phyloP scores from a whole-genome alignment of 1,284 basidiomycete genomes.

The Cutaneotrichosporon spelunceum region DNA sequence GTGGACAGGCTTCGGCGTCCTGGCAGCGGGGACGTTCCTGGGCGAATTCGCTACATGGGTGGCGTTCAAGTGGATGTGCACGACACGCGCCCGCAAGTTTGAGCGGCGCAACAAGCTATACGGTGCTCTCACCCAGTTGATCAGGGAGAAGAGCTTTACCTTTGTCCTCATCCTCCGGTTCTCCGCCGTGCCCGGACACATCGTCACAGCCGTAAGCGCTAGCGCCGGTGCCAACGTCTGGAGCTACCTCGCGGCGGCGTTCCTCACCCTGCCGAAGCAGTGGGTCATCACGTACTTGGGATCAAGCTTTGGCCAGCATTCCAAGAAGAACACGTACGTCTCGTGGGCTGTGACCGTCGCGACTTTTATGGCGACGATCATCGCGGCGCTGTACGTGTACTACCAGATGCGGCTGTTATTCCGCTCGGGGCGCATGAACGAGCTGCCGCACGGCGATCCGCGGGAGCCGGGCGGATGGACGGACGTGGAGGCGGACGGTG shows the following conservation, averaged over 20 bases:
- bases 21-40: slow-evolving; percentile 46
- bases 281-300: slow-evolving; percentile 46
- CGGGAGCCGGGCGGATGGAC: slow-evolving; percentile 11
- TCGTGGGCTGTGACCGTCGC: slow-evolving; percentile 34
- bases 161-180: slow-evolving; percentile 47
- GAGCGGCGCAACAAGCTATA: slow-evolving; percentile 47
- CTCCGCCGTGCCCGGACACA: slow-evolving; percentile 47
- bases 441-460: slow-evolving; percentile 21
- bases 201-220: slow-evolving; percentile 46
- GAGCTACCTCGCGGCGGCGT: slow-evolving; percentile 44
- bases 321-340: slow-evolving; percentile 39
- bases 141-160: slow-evolving; percentile 48
- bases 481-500: slow-evolving; percentile 12
- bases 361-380: slow-evolving; percentile 42
- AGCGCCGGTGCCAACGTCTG: slow-evolving; percentile 46
- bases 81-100: slow-evolving; percentile 41
- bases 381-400: slow-evolving; percentile 48
- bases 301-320: slow-evolving; percentile 37
- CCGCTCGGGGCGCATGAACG: slow-evolving; percentile 22
- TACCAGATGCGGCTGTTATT: slow-evolving; percentile 48
- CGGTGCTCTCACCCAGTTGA: slow-evolving; percentile 41
- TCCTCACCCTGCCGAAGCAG: slow-evolving; percentile 48
- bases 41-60: slow-evolving; percentile 47
- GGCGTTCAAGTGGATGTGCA: slow-evolving; percentile 46
- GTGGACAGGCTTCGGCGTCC: slow-evolving; percentile 42